Percentiles rank a stretch among this genome's conserved stretches.
Conservation (phyloP, 331 rosid species). For the Malus hybrid region DNA sequence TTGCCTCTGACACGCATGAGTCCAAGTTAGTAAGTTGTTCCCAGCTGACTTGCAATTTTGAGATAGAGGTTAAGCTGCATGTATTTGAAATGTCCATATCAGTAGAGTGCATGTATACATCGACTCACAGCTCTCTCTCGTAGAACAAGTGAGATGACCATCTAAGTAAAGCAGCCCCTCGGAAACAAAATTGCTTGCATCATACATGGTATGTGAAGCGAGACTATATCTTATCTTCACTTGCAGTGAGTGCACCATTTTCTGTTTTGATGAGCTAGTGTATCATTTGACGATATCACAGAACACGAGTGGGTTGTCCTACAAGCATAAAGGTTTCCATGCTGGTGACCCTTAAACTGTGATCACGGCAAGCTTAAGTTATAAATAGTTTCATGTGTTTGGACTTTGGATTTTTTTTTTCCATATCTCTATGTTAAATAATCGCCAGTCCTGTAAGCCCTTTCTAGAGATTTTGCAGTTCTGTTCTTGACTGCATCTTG, state of each 20-base stretch:
- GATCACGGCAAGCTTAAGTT: not conserved
- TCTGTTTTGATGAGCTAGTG: no score
- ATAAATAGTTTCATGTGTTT: not conserved
- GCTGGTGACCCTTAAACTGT: not conserved
- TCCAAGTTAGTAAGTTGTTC: slow-evolving; percentile 6
- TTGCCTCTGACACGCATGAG: slow-evolving; percentile 27
- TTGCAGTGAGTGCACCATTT: not conserved
- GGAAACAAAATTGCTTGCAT: not conserved
- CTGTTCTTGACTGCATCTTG: slow-evolving; percentile 5
- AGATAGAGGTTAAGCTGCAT: slow-evolving; percentile 21
- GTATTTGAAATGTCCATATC: not conserved
- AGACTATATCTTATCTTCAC: not conserved
- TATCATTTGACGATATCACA: not conserved
- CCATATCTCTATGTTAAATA: no score
- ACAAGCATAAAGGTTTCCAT: not conserved
- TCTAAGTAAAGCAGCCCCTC: not conserved
- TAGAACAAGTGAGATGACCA: not conserved
- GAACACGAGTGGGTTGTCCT: not conserved
- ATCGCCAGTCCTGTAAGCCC: no score
- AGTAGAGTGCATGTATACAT: not conserved
- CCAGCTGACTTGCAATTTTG: slow-evolving; percentile 8
- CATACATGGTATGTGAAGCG: not conserved
- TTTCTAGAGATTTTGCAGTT: slow-evolving; percentile 2
- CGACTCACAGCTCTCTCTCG: not conserved
- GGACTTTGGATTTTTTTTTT: no score